A percentile compares a stretch with the other conserved stretches of the same genome.
Evolutionary conservation across 1,284 basidiomycete species (phyloP).

Genomic region (Cutaneotrichosporon daszewskae): DNA sequence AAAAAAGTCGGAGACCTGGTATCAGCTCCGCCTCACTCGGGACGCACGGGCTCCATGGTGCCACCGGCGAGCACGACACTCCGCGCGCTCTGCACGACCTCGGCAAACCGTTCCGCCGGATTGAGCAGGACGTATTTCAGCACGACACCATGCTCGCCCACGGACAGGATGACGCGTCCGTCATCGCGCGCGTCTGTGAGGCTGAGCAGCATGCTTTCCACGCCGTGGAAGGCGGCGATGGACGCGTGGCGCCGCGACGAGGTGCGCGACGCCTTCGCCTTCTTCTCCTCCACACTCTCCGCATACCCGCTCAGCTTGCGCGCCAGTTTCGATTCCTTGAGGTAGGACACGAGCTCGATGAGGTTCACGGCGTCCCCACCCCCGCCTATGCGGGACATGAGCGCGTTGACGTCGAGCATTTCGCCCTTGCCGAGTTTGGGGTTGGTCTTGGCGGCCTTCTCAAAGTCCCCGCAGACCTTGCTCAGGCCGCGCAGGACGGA

Average conservation of each 20-base stretch:
- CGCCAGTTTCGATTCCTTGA: slow-evolving; percentile 76
- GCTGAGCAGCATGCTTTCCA: slow-evolving; percentile 79
- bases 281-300: slow-evolving; percentile 54
- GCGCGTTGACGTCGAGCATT: slow-evolving; percentile 49
- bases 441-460: slow-evolving; percentile 46
- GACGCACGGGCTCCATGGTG: slow-evolving; percentile 86
- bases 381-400: slow-evolving; percentile 63
- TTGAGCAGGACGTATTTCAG: slow-evolving; percentile 94
- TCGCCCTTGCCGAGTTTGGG: slow-evolving; percentile 31
- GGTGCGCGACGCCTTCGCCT: slow-evolving; percentile 6
- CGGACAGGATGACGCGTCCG: slow-evolving; percentile 50
- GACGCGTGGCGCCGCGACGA: slow-evolving; percentile 35
- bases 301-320: slow-evolving; percentile 69
- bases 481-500: slow-evolving; percentile 63
- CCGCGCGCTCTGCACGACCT: slow-evolving; percentile 71
- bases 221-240: slow-evolving; percentile 73
- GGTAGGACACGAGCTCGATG: slow-evolving; percentile 73
- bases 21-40: not conserved
- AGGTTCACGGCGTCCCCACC: slow-evolving; percentile 64
- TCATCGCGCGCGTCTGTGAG: slow-evolving; percentile 77
- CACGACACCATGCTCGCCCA: slow-evolving; percentile 41
- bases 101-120: slow-evolving; percentile 77
- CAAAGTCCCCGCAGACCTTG: slow-evolving; percentile 53
- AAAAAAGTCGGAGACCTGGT: slow-evolving; percentile 81
- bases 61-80: slow-evolving; percentile 87